phyloP scores from a whole-genome alignment of 805 yeast genomes.

The Schizosaccharomyces lindneri region DNA sequence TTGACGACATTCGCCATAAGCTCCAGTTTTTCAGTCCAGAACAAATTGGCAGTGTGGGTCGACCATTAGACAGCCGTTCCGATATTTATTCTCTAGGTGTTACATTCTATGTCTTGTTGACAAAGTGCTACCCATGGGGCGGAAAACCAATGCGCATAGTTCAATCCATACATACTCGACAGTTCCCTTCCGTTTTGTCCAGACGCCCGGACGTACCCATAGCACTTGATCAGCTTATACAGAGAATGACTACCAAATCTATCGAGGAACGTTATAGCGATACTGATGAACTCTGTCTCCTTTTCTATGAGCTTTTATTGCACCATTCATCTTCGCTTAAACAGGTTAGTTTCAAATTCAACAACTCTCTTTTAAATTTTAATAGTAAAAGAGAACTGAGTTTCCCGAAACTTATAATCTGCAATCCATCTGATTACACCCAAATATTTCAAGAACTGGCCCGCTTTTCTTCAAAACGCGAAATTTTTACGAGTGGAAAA shows the following conservation, averaged over 20 bases:
- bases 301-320: neutral
- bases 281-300: constrained; percentile 3
- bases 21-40: constrained; percentile 8
- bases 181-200: constrained; percentile 6
- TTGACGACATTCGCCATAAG: constrained; percentile 1
- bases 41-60: constrained; percentile 8
- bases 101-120: constrained; percentile 7
- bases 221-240: constrained; percentile 5
- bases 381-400: neutral
- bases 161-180: constrained; percentile 7
- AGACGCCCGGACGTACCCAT: constrained; percentile 8
- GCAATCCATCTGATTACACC: neutral
- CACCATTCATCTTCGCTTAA: neutral
- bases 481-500: neutral
- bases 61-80: constrained; percentile 7
- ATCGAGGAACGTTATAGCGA: constrained; percentile 5
- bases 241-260: constrained; percentile 8
- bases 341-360: no score
- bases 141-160: constrained; percentile 8
- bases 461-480: neutral
- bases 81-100: constrained; percentile 9
- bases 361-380: neutral
- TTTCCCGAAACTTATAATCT: neutral
- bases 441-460: neutral
- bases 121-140: constrained; percentile 7